These are phyloP conservation scores for Rhizophagus sp. DNA, from an alignment of 192 early-diverging fungal genomes.

Conservation along the genomic window DNA sequence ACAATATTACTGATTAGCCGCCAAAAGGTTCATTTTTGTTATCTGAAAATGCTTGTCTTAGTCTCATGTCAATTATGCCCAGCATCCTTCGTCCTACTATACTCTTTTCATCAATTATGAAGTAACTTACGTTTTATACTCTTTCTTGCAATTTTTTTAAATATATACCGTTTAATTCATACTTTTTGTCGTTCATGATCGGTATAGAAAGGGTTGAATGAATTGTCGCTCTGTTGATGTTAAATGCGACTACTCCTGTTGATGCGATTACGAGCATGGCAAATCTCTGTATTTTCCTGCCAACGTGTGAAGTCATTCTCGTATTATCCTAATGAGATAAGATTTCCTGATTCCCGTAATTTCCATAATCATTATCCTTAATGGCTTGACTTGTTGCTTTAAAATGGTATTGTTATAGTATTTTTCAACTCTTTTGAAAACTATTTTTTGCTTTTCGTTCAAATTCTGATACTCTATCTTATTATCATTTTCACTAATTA, in stretches of 20 bases:
- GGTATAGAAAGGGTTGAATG: not conserved
- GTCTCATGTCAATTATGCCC: not conserved
- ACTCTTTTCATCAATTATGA: too few species aligned
- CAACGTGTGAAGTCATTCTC: not conserved
- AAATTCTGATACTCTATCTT: too few species aligned
- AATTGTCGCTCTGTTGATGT: not conserved
- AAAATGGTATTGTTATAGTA: not conserved
- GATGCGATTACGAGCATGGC: too few species aligned
- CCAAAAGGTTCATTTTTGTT: not conserved
- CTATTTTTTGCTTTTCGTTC: too few species aligned
- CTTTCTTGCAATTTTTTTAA: too few species aligned
- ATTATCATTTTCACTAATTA: too few species aligned
- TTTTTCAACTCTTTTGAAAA: not conserved
- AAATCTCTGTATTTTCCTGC: too few species aligned
- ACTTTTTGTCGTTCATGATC: not conserved
- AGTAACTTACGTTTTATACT: too few species aligned
- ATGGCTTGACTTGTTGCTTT: not conserved
- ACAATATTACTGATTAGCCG: not conserved
- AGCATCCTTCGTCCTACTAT: too few species aligned
- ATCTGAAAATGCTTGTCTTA: not conserved
- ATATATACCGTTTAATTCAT: too few species aligned
- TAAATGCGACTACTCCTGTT: not conserved
- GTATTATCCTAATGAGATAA: not conserved
- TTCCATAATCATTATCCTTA: not conserved
- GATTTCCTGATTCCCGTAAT: not conserved